Percentiles rank a stretch among this genome's conserved stretches.
Conservation (phyloP, 768 basidiomycete genomes). For the Hypholoma fasciculare region DNA sequence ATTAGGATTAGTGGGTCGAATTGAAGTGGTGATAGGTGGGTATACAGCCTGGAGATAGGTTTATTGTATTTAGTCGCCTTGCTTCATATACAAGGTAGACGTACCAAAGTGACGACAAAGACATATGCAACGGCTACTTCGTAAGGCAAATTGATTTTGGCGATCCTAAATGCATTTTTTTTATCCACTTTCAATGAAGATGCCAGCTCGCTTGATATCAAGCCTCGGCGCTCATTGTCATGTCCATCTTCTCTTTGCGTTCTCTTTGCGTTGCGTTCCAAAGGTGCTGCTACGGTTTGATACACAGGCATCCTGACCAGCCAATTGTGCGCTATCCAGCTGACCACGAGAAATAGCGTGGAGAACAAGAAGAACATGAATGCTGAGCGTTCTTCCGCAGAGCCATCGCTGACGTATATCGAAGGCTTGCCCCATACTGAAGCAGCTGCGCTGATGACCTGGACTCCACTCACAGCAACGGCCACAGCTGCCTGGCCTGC, state of each 20-base stretch:
- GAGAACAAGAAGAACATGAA: conserved; percentile 75
- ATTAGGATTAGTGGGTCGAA: conserved; percentile 61
- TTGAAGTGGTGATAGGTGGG: conserved; percentile 82
- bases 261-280: conserved; percentile 38
- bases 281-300: conserved; percentile 46
- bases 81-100: conserved; percentile 20
- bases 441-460: conserved; percentile 62
- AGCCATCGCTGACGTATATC: conserved; percentile 34
- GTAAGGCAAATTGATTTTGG: conserved; percentile 65
- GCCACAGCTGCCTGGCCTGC: conserved; percentile 87
- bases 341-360: conserved; percentile 59
- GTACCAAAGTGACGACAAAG: conserved; percentile 78
- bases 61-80: not conserved
- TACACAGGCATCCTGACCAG: conserved; percentile 62
- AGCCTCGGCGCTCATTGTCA: conserved; percentile 32
- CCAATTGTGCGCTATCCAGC: conserved; percentile 55
- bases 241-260: conserved; percentile 16
- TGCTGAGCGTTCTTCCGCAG: conserved; percentile 68
- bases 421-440: conserved; percentile 51
- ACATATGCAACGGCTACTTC: conserved; percentile 75
- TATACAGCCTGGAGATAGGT: conserved; percentile 65
- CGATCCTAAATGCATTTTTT: conserved; percentile 48
- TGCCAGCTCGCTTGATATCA: conserved; percentile 33
- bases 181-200: conserved; percentile 32
- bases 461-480: conserved; percentile 76